Percentiles rank a stretch among this genome's conserved stretches.
phyloP scores from a whole-genome alignment of 805 yeast genomes.

The Ascoidea asiatica region DNA sequence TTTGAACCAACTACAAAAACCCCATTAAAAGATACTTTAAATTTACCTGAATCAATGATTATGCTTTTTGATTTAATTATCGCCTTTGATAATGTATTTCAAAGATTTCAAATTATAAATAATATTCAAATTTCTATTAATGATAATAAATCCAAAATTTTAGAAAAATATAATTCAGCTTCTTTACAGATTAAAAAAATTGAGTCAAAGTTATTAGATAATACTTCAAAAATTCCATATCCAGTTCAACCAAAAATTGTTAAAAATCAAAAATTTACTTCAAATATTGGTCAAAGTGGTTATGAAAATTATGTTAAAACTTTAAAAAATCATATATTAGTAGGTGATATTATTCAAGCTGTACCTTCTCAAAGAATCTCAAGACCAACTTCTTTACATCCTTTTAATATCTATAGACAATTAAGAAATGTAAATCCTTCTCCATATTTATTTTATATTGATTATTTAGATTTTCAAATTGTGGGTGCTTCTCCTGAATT shows the following conservation, averaged over 20 bases:
- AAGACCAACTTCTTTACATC: slow-evolving; percentile 89
- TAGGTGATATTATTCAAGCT: slow-evolving; percentile 94
- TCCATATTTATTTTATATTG: slow-evolving; percentile 91
- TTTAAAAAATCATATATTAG: slow-evolving; percentile 68
- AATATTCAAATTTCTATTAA: slow-evolving; percentile 41
- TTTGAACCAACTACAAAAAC: slow-evolving; percentile 87
- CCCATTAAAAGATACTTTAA: slow-evolving; percentile 59
- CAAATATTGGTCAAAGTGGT: slow-evolving; percentile 90
- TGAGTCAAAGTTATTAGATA: slow-evolving; percentile 33
- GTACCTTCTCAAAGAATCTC: slow-evolving; percentile 97
- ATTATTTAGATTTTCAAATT: slow-evolving; percentile 80
- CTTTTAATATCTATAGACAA: slow-evolving; percentile 92
- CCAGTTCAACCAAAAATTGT: slow-evolving; percentile 71
- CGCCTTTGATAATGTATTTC: slow-evolving; percentile 90
- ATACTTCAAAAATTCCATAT: slow-evolving; percentile 30
- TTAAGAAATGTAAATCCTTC: slow-evolving; percentile 94
- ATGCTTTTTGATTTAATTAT: slow-evolving; percentile 86
- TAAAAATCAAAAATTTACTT: slow-evolving; percentile 54
- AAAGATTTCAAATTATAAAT: slow-evolving; percentile 80
- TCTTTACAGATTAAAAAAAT: slow-evolving; percentile 42
- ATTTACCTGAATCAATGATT: slow-evolving; percentile 83
- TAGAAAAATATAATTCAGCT: slow-evolving; percentile 38
- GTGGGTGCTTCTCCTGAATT: slow-evolving; percentile 98
- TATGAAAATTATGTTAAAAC: slow-evolving; percentile 70
- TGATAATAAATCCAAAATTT: slow-evolving; percentile 20